A percentile compares a stretch with the other conserved stretches of the same genome.
Conservation (phyloP, 352 stramenopile species). For the Albugo candida region DNA sequence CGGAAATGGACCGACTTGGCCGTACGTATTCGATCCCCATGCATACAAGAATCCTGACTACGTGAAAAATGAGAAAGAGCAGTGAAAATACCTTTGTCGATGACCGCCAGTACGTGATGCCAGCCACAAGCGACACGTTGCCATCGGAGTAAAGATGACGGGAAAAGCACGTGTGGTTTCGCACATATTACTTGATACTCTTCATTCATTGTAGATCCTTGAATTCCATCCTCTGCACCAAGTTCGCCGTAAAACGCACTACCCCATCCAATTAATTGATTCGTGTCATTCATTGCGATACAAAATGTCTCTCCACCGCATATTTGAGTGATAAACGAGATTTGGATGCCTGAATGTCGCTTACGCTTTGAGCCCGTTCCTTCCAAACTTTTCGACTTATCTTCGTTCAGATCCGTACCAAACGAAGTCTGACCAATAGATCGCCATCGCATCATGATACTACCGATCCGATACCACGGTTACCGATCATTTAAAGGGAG, state of each 20-base stretch:
- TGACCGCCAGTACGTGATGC: slow-evolving; percentile 28
- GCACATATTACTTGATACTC: slow-evolving; percentile 2
- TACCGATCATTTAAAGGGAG: slow-evolving; percentile 25
- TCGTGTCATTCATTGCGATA: slow-evolving; percentile 14
- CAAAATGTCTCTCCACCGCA: slow-evolving; percentile 41
- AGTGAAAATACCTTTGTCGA: slow-evolving; percentile 4
- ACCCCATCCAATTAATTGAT: slow-evolving; percentile 34
- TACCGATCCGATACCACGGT: too few relatives aligned
- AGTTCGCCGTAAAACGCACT: slow-evolving; percentile 47
- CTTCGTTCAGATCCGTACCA: too few relatives aligned
- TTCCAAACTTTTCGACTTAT: background rate
- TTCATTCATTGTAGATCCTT: too few relatives aligned
- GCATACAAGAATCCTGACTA: slow-evolving; percentile 18
- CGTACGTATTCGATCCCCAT: slow-evolving; percentile 33
- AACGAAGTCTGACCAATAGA: too few relatives aligned
- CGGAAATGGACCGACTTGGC: slow-evolving; percentile 14
- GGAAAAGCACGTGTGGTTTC: background rate
- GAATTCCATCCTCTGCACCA: background rate
- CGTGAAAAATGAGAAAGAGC: too few relatives aligned
- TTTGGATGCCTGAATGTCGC: background rate
- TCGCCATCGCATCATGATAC: too few relatives aligned
- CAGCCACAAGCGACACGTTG: slow-evolving; percentile 21
- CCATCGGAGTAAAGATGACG: background rate
- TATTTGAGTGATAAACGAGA: slow-evolving; percentile 1
- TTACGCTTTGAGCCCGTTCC: background rate